A percentile compares a stretch with the other conserved stretches of the same genome.
Conservation (phyloP, 164 flowering plant species). For the Nelumbo lutea region DNA sequence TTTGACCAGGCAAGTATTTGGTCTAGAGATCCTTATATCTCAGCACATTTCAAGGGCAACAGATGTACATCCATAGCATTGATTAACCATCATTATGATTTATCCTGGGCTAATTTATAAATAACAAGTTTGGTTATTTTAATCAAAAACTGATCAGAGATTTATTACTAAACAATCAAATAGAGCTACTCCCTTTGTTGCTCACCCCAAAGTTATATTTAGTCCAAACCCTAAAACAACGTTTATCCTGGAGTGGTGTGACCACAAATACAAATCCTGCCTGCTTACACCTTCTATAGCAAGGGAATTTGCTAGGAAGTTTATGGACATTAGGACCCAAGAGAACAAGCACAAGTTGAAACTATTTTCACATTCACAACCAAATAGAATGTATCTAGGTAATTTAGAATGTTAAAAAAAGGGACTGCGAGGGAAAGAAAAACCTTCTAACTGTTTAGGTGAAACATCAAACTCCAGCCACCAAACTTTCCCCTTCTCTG, state of each 20-base stretch:
- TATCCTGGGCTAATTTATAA: not conserved
- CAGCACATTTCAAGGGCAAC: not conserved
- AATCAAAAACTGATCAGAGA: too few species aligned
- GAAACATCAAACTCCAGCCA: slow-evolving; percentile 67
- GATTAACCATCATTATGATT: not conserved
- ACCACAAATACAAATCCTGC: too few species aligned
- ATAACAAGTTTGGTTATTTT: too few species aligned
- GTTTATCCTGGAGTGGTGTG: too few species aligned
- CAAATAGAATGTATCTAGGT: not conserved
- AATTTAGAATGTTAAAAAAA: not conserved
- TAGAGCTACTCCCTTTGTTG: too few species aligned
- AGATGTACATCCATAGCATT: not conserved
- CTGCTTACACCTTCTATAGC: too few species aligned
- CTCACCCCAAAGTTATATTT: too few species aligned
- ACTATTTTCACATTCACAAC: not conserved
- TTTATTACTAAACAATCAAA: too few species aligned
- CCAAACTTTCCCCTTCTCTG: slow-evolving; percentile 48
- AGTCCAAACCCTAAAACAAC: too few species aligned
- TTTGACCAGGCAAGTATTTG: not conserved
- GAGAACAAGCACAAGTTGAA: not conserved
- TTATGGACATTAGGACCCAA: too few species aligned
- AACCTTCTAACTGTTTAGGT: slow-evolving; percentile 58
- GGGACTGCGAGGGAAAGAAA: not conserved
- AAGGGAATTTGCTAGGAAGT: too few species aligned
- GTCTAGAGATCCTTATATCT: not conserved